A percentile compares a stretch with the other conserved stretches of the same genome.
These are phyloP conservation scores for Cardamine resedifolia DNA, from an alignment of 345 rosid species.

Conservation along the genomic window DNA sequence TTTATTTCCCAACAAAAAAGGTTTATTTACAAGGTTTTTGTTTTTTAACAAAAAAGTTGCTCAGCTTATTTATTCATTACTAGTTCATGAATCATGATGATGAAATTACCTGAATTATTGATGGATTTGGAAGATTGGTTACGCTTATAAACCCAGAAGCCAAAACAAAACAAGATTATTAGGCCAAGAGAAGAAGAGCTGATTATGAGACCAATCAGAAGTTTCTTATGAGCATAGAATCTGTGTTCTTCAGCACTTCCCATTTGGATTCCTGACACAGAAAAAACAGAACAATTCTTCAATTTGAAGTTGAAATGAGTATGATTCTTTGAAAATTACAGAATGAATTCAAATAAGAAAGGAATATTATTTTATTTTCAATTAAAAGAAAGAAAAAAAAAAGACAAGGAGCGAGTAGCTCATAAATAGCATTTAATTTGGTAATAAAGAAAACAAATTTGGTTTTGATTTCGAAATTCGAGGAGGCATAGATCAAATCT, in stretches of 20 bases:
- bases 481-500: constrained; percentile 21
- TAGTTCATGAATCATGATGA: neutral
- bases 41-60: too few species aligned
- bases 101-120: constrained; percentile 46
- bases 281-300: neutral
- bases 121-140: constrained; percentile 44
- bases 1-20: too few species aligned
- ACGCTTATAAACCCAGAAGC: constrained; percentile 16
- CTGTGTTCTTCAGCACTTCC: constrained; percentile 45
- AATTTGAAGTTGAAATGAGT: neutral
- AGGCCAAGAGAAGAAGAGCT: constrained; percentile 48
- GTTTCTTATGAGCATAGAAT: constrained; percentile 46
- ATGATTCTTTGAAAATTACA: constrained; percentile 10
- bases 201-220: constrained; percentile 51
- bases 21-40: too few species aligned
- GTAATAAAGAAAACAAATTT: neutral
- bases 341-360: neutral
- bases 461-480: constrained; percentile 17
- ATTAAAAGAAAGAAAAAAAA: neutral
- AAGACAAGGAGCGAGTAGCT: constrained; percentile 23
- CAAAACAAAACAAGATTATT: constrained; percentile 15
- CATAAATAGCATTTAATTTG: constrained; percentile 30
- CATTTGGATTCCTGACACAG: constrained; percentile 48
- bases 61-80: neutral
- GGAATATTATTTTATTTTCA: neutral